Evolutionary conservation across 2,329 filamentous ascomycete genomes (phyloP).

Genomic region (Clonostachys sp.): DNA sequence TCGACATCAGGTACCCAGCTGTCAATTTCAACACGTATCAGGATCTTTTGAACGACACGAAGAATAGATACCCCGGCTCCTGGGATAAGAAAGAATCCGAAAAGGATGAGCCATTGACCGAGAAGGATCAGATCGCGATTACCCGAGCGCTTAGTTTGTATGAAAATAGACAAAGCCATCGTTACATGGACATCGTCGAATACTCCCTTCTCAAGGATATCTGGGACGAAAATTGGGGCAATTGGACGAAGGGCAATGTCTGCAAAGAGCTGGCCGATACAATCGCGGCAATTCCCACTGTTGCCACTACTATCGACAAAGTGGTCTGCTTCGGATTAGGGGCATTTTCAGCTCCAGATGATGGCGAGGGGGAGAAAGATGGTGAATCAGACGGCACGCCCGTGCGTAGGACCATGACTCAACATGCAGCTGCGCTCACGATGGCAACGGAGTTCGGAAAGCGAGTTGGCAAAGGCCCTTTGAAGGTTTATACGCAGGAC

Average conservation of each 20-base stretch:
- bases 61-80: too few species aligned
- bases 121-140: too few species aligned
- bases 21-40: too few species aligned
- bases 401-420: background rate
- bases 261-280: background rate
- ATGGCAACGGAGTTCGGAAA: background rate
- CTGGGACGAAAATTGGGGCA: background rate
- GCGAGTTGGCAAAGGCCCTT: background rate
- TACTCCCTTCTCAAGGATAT: background rate
- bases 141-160: too few species aligned
- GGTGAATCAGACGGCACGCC: background rate
- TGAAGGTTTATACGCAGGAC: constrained; percentile 6
- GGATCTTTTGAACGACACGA: too few species aligned
- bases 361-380: background rate
- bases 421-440: background rate
- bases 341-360: too few species aligned
- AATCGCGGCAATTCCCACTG: background rate
- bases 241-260: background rate
- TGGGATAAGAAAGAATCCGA: too few species aligned
- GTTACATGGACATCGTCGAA: too few species aligned
- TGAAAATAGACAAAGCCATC: too few species aligned
- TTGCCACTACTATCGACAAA: background rate
- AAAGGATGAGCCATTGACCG: too few species aligned
- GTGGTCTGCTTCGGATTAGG: background rate
- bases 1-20: too few species aligned